A percentile compares a stretch with the other conserved stretches of the same genome.
These are phyloP conservation scores for Pezicula neosporulosa DNA, from an alignment of 2,329 filamentous ascomycete genomes.

Conservation along the genomic window DNA sequence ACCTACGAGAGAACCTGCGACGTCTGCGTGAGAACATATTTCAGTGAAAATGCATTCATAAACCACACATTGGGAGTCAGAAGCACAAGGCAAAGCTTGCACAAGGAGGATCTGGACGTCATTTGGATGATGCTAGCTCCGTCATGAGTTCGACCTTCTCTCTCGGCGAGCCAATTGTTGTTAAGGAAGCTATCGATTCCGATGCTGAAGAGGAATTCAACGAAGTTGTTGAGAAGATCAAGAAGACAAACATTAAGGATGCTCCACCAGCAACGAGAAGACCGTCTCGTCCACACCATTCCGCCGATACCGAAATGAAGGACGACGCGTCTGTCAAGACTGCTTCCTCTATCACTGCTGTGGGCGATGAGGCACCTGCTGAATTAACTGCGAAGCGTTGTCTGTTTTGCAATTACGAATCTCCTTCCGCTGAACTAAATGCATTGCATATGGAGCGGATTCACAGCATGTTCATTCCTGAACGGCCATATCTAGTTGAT, in stretches of 20 bases:
- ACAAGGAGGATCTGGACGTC: slow-evolving; percentile 34
- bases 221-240: slow-evolving; percentile 73
- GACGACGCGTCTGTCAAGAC: slow-evolving; percentile 18
- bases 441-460: slow-evolving; percentile 85
- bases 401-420: slow-evolving; percentile 89
- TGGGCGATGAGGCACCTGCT: slow-evolving; percentile 41
- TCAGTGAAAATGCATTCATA: slow-evolving; percentile 90
- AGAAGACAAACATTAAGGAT: slow-evolving; percentile 54
- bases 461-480: slow-evolving; percentile 95
- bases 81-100: slow-evolving; percentile 77
- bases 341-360: slow-evolving; percentile 19
- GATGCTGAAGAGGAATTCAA: slow-evolving; percentile 74
- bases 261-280: slow-evolving; percentile 12
- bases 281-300: slow-evolving; percentile 20
- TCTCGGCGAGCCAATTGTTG: slow-evolving; percentile 66
- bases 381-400: slow-evolving; percentile 46
- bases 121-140: slow-evolving; percentile 69
- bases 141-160: slow-evolving; percentile 91
- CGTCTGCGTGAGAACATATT: slow-evolving; percentile 88
- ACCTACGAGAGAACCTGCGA: slow-evolving; percentile 82
- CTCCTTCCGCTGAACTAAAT: slow-evolving; percentile 72
- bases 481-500: slow-evolving; percentile 79
- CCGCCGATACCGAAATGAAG: slow-evolving; percentile 11
- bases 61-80: slow-evolving; percentile 92
- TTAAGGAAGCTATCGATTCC: slow-evolving; percentile 51